These are phyloP conservation scores for Diplosphaera chodatii DNA, from an alignment of 139 green algal genomes.

Conservation along the genomic window DNA sequence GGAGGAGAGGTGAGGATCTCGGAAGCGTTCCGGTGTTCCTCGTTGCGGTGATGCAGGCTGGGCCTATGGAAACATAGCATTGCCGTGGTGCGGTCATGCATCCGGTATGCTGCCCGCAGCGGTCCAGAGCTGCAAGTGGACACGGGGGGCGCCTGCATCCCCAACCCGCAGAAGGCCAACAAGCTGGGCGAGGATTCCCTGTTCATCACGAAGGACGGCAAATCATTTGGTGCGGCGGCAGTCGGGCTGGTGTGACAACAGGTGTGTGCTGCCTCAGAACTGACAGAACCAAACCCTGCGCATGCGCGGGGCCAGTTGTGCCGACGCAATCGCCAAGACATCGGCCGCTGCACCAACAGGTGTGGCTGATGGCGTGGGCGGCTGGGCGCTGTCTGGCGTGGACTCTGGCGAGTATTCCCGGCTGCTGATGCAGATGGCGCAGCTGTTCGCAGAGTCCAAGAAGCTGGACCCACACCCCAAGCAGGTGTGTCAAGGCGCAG, in stretches of 20 bases:
- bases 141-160: background rate
- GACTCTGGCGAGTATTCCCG: constrained; percentile 78
- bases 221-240: background rate
- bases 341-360: background rate
- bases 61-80: too few relatives aligned
- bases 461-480: constrained; percentile 11
- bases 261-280: too few relatives aligned
- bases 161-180: background rate
- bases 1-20: background rate
- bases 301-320: too few relatives aligned
- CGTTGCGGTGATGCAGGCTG: too few relatives aligned
- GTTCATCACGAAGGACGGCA: background rate
- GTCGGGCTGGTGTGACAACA: background rate
- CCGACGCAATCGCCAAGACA: too few relatives aligned
- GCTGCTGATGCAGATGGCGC: constrained; percentile 66
- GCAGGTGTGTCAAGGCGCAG: background rate
- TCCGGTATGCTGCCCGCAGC: background rate
- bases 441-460: constrained; percentile 22
- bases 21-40: too few relatives aligned
- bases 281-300: too few relatives aligned
- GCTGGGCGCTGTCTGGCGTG: constrained; percentile 32
- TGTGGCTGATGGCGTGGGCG: background rate
- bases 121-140: background rate
- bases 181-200: background rate
- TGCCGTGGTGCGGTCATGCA: too few relatives aligned